phyloP scores from a whole-genome alignment of 768 basidiomycete genomes.

The Macrolepiota dolichaula region DNA sequence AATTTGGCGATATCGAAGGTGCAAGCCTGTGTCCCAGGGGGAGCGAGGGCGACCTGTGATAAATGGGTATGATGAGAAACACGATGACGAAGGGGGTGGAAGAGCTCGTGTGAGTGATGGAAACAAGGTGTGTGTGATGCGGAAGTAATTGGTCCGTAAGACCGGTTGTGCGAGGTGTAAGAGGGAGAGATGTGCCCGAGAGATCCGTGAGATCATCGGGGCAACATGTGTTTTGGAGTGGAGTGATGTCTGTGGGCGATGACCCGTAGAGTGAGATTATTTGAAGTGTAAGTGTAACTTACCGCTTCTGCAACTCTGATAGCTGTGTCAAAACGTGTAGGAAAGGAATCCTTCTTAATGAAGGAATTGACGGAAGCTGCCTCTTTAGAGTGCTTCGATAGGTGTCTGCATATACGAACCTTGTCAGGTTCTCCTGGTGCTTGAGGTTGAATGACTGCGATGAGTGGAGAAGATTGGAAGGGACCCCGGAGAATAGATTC shows the following conservation, averaged over 20 bases:
- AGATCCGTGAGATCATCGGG: too few species aligned
- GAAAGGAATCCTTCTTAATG: slow-evolving; percentile 22
- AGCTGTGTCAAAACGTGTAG: slow-evolving; percentile 24
- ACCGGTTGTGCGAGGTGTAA: too few species aligned
- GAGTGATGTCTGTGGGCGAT: too few species aligned
- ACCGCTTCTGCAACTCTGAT: slow-evolving; percentile 22
- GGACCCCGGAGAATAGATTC: slow-evolving; percentile 23
- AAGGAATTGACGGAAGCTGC: slow-evolving; percentile 21
- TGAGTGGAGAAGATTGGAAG: slow-evolving; percentile 27
- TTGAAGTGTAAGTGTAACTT: too few species aligned
- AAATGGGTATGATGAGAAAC: not conserved
- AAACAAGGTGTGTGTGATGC: too few species aligned
- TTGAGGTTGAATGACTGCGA: slow-evolving; percentile 22
- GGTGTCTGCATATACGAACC: slow-evolving; percentile 22
- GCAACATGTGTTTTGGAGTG: too few species aligned
- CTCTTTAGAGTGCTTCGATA: slow-evolving; percentile 19
- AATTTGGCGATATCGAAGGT: slow-evolving; percentile 27
- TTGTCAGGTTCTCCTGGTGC: slow-evolving; percentile 21
- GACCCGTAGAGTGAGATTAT: too few species aligned
- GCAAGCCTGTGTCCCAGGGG: slow-evolving; percentile 22
- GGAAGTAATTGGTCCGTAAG: too few species aligned
- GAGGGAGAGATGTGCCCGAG: too few species aligned
- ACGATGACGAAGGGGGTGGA: too few species aligned
- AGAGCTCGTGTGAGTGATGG: too few species aligned
- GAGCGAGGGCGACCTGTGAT: not conserved